phyloP scores from a whole-genome alignment of 371 early-diverging fungal species.

The Saksenaea oblongispora region DNA sequence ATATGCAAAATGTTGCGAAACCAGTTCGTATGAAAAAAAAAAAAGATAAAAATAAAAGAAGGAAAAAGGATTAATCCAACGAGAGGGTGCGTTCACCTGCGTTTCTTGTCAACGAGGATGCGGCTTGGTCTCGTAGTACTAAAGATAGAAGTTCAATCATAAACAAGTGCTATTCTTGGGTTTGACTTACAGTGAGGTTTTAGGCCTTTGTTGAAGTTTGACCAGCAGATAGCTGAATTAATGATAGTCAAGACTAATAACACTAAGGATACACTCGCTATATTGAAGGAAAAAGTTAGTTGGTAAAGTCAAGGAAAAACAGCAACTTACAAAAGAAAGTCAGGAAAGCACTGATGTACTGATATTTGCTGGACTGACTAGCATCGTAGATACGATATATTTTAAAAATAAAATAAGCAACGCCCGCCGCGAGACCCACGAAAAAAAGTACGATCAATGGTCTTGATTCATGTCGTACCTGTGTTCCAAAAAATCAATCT shows the following conservation, averaged over 20 bases:
- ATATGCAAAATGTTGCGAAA: conserved; percentile 7
- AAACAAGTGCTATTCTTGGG: not conserved
- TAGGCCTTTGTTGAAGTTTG: conserved; percentile 85
- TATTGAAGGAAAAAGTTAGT: not conserved
- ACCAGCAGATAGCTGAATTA: conserved; percentile 68
- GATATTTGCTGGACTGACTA: conserved; percentile 60
- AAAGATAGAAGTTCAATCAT: conserved; percentile 7
- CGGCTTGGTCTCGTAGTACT: conserved; percentile 24
- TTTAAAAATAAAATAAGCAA: conserved; percentile 87
- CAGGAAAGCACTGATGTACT: conserved; percentile 69
- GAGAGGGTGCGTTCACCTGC: conserved; percentile 30
- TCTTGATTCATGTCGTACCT: conserved; percentile 50
- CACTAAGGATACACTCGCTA: conserved; percentile 69
- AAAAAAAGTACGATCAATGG: conserved; percentile 68
- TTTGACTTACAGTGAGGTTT: conserved; percentile 50
- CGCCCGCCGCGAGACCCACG: conserved; percentile 64
- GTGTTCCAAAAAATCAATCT: not conserved
- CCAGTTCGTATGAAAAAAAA: conserved; percentile 10
- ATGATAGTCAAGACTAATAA: conserved; percentile 70
- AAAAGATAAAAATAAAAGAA: not conserved
- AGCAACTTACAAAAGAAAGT: conserved; percentile 79
- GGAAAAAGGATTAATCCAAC: conserved; percentile 17
- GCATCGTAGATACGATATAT: conserved; percentile 77
- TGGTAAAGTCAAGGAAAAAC: not conserved
- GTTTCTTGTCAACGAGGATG: conserved; percentile 12